Base-by-base conservation (phyloP, 257 asterid species). In the Rauvolfia tetraphylla region DNA sequence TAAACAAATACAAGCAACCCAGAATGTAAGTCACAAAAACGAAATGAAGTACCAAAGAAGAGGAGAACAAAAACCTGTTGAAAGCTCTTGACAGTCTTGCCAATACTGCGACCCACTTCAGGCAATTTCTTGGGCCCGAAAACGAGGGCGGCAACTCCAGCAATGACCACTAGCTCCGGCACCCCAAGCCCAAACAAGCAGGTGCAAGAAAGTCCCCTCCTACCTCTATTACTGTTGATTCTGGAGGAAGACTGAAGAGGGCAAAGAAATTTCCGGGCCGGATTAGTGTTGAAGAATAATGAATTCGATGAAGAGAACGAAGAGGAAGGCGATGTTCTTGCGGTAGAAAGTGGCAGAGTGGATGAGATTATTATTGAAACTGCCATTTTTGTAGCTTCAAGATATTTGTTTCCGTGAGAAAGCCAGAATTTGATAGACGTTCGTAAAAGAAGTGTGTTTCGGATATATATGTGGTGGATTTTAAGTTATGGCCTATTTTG, bases 161-260 rank as follows among this genome's bases (percentile, higher is more conserved):
- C 98, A 78, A 93, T 93, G n/a, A 93, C 98, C 46, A 69, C 96
- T 72, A 93, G 88, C 85, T 93, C 98, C 48, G 98, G 98, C 4
- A 93, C 93, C 66, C 98, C 98, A 38, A 93, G 97, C 76, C 98
- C 97, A 79, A 93, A 93, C 27, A 93, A 77, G 80, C 91, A 86
- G 73, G 80, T 86, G 65, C 97, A 91, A 58, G 95, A 90, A 29
- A 93, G 57, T 0, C 95, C 88, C 59, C 77, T 85, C 13, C 15
- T 65, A 34, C 44, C 25, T 65, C 48, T 65, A 20, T 27, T 65
- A 2, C 48, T 65, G 71, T 36, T 34, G 71, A 34, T 65, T 65
- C 27, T 34, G 48, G 27, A 65, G 46, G 48, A 34, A 33, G 71
- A 65, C 27, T 7, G 48, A 20, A 36, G 71, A 18, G 71, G 46